A percentile compares a stretch with the other conserved stretches of the same genome.
phyloP scores from a whole-genome alignment of 306 rosid species.

The Luffa acutangula region DNA sequence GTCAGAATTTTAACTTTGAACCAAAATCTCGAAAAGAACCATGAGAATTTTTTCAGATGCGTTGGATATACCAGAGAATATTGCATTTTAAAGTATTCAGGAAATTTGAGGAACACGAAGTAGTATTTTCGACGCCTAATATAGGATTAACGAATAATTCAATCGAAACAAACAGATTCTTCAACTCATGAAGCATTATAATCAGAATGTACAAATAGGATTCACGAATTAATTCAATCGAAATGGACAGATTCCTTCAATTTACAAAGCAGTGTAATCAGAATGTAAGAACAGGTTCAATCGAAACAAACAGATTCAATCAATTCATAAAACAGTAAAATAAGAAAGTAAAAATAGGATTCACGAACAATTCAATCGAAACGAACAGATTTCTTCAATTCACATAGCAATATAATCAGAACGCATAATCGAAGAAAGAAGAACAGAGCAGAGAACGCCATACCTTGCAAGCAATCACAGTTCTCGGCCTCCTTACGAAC shows the following conservation, averaged over 20 bases:
- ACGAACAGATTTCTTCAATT: not conserved
- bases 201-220: not conserved
- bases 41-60: not conserved
- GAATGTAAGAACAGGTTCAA: not conserved
- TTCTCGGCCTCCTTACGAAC: constrained; percentile 94
- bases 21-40: not conserved
- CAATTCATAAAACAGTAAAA: not conserved
- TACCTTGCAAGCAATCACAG: constrained; percentile 90
- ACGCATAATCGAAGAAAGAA: not conserved
- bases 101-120: not conserved
- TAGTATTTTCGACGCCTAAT: not conserved
- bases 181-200: not conserved
- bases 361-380: not conserved
- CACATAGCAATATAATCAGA: not conserved
- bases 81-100: not conserved
- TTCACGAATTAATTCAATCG: not conserved
- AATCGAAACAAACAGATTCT: not conserved
- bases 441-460: not conserved
- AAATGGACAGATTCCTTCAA: not conserved
- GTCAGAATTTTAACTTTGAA: too few species aligned
- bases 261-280: not conserved
- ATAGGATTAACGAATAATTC: not conserved
- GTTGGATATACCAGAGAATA: not conserved
- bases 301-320: not conserved
- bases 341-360: not conserved